phyloP scores from a whole-genome alignment of 169 alveolate species.

The Plasmodium fragile region DNA sequence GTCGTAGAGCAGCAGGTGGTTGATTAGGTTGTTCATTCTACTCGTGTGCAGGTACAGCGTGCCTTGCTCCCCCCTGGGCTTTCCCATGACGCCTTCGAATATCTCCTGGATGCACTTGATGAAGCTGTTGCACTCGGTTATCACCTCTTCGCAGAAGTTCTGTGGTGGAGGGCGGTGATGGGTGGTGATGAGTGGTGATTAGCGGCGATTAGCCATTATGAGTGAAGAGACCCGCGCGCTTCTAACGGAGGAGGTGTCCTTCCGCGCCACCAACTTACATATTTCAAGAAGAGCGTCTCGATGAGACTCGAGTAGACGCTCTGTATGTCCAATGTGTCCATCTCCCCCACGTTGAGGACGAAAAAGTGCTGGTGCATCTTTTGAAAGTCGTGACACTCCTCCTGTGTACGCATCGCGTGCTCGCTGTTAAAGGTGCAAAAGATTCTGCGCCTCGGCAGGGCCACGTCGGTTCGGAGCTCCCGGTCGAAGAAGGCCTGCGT shows the following conservation, averaged over 20 bases:
- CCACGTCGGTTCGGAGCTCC: neutral
- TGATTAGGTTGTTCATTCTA: slow-evolving; percentile 25
- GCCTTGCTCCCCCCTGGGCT: neutral
- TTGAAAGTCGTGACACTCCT: neutral
- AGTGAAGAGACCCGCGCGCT: too few relatives aligned
- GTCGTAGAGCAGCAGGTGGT: slow-evolving; percentile 30
- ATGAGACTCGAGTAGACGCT: slow-evolving; percentile 23
- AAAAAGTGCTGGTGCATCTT: slow-evolving; percentile 12
- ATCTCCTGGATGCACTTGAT: slow-evolving; percentile 15
- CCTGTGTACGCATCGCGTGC: neutral
- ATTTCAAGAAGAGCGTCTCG: slow-evolving; percentile 49
- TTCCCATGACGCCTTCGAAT: slow-evolving; percentile 6
- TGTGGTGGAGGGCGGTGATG: neutral
- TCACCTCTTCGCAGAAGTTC: slow-evolving; percentile 61
- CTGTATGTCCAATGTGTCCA: slow-evolving; percentile 7
- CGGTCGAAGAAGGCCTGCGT: slow-evolving; percentile 30
- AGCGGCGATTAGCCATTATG: too few relatives aligned
- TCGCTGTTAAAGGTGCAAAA: slow-evolving; percentile 25
- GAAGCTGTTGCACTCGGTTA: slow-evolving; percentile 44
- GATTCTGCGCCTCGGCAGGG: neutral
- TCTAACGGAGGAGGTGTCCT: neutral
- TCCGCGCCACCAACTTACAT: slow-evolving; percentile 1
- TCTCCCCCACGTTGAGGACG: neutral
- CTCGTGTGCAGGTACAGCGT: neutral
- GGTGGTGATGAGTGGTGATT: neutral